phyloP scores from a whole-genome alignment of 2,329 filamentous ascomycete species.

The Aspergillus cejpii region DNA sequence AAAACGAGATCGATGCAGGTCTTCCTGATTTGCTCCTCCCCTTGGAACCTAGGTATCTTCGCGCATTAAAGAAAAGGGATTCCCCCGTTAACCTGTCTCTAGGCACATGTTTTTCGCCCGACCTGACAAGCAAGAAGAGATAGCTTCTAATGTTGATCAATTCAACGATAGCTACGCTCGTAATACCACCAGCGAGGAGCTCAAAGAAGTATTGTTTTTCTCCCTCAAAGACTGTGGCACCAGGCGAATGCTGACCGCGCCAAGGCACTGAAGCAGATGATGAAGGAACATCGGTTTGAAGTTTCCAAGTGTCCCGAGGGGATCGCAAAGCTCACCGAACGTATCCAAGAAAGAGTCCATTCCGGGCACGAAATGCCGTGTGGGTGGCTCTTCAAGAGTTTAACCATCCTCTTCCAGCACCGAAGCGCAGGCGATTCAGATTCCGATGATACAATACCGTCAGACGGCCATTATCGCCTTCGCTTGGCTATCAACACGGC shows the following conservation, averaged over 20 bases:
- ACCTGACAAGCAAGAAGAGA: conserved; percentile 49
- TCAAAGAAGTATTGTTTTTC: conserved; percentile 41
- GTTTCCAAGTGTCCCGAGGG: conserved; percentile 45
- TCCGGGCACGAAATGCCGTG: conserved; percentile 28
- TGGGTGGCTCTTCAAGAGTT: conserved; percentile 47
- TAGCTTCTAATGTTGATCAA: conserved; percentile 61
- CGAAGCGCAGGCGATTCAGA: conserved; percentile 1
- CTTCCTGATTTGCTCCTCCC: conserved; percentile 57
- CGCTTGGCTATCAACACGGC: conserved; percentile 53
- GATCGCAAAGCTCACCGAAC: conserved; percentile 50
- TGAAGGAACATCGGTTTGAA: conserved; percentile 16
- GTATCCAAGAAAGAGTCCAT: conserved; percentile 44
- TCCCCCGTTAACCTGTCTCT: conserved; percentile 6
- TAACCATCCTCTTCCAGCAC: conserved; percentile 40
- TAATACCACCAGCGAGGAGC: conserved; percentile 58
- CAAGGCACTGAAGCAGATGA: conserved; percentile 41
- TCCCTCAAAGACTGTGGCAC: neutral
- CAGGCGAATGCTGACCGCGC: conserved; percentile 3
- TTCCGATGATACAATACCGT: neutral
- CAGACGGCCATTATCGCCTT: conserved; percentile 22
- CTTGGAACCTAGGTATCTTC: conserved; percentile 47
- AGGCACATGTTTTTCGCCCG: conserved; percentile 67
- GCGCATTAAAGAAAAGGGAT: conserved; percentile 29
- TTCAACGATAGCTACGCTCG: conserved; percentile 79
- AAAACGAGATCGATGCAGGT: conserved; percentile 49